Conservation (phyloP, 805 yeast genomes). For the Saccharomycopsis fodiens region DNA sequence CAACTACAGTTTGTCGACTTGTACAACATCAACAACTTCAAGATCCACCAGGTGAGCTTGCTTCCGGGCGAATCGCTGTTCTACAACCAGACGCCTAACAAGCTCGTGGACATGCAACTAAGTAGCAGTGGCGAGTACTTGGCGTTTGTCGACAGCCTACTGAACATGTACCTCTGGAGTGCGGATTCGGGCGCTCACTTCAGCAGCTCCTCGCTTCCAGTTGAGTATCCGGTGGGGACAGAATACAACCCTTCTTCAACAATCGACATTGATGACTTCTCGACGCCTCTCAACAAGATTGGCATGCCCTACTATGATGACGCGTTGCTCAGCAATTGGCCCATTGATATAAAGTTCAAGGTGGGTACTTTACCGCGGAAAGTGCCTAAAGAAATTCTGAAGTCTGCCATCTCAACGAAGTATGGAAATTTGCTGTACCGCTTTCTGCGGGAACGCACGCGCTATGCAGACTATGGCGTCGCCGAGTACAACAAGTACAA, state of each 20-base stretch:
- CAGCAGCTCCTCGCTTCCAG: constrained; percentile 36
- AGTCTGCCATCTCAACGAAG: constrained; percentile 21
- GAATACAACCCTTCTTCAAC: constrained; percentile 27
- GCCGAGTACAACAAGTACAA: constrained; percentile 44
- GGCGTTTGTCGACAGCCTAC: constrained; percentile 57
- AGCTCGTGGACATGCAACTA: constrained; percentile 17
- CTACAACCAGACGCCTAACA: constrained; percentile 34
- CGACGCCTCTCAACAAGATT: constrained; percentile 56
- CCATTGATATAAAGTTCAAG: constrained; percentile 50
- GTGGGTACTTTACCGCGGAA: constrained; percentile 18
- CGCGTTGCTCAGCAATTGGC: constrained; percentile 74
- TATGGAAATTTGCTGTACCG: background rate
- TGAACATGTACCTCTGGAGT: constrained; percentile 64
- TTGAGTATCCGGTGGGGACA: constrained; percentile 49
- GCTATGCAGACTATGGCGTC: constrained; percentile 2
- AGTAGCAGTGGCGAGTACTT: constrained; percentile 61
- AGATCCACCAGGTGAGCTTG: constrained; percentile 60
- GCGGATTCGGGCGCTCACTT: constrained; percentile 35
- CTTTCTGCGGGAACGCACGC: constrained; percentile 3
- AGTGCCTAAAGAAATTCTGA: constrained; percentile 27
- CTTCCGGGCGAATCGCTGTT: constrained; percentile 32
- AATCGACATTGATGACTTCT: constrained; percentile 34
- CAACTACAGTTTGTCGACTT: constrained; percentile 82
- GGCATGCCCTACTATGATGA: constrained; percentile 87
- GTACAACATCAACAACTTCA: constrained; percentile 63